Evolutionary conservation across 192 early-diverging fungal genomes (phyloP), one percentile per base, ranked within the genome.

Genomic region (Backusella westeae): DNA sequence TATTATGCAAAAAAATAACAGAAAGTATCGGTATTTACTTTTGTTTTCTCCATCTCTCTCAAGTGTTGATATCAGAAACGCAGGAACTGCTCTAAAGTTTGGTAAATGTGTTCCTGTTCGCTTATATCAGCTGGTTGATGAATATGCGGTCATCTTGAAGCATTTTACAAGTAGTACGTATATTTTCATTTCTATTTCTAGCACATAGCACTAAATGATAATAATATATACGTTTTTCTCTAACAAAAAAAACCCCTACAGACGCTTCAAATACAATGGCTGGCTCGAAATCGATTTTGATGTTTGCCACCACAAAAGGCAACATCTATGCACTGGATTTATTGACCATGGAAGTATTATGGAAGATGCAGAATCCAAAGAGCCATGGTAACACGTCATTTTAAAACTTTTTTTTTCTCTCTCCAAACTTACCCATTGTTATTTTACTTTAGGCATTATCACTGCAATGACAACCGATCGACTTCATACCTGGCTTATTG

Each of bases 301-400:
- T 93, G 9, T 93, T 91, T 74, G 89, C 91, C 5, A 94, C 94
- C 8, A 86, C 84, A 6, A 86, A 85, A 56, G 93, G 94, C n/a
- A 87, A 83, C 38, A 88, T 95, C 19, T 89, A 85, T 77, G 91
- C 88, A 3, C 67, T 95, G 32, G 94, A 95, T 80, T 75, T 95
- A 41, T 79, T 93, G 8, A 88, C 90, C 4, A 95, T 95, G 94
- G 84, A 88, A 15, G 49, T 83, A 10, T 75, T 84, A 0, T 94
- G 92, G 93, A 82, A 83, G 19, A 69, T 93, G 59, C 75, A 86
- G 29, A 88, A 88, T 68, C 81, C 81, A 32, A 87, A 81, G 42
- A 85, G 86, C 14, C 81, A 89, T 78, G 90, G 90, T 87, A 84
- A 23, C 76, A 59, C 9, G 9, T 2, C 9, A 39, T 39, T 39